Conservation (phyloP, 1,139 yeast genomes). For the Meyerozyma smithsonii region DNA sequence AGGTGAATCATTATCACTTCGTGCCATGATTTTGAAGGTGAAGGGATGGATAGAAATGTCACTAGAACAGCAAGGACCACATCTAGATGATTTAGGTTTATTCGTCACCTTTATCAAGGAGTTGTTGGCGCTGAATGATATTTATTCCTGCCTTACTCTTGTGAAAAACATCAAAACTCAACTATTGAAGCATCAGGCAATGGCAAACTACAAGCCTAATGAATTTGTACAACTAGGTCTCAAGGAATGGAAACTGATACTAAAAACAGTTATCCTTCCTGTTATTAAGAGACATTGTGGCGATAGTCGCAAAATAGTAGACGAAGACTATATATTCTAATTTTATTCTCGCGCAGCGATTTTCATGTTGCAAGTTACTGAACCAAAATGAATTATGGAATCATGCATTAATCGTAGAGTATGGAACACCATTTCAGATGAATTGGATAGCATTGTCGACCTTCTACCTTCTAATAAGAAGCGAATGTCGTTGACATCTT, state of each 20-base stretch:
- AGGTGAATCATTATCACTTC: slow-evolving; percentile 25
- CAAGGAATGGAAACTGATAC: slow-evolving; percentile 8
- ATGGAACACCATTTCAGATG: not conserved
- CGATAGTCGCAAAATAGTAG: not conserved
- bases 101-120: slow-evolving; percentile 26
- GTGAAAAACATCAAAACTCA: slow-evolving; percentile 15
- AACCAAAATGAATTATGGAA: not conserved
- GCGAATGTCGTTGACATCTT: slow-evolving; percentile 43
- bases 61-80: slow-evolving; percentile 49
- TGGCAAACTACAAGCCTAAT: slow-evolving; percentile 8
- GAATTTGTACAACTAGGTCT: slow-evolving; percentile 22
- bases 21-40: slow-evolving; percentile 33
- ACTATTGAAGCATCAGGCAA: slow-evolving; percentile 14
- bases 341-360: not conserved
- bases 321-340: not conserved
- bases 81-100: slow-evolving; percentile 46
- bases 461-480: slow-evolving; percentile 49
- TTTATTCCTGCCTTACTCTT: slow-evolving; percentile 20
- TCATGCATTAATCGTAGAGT: not conserved
- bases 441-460: slow-evolving; percentile 27
- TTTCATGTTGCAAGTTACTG: not conserved
- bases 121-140: slow-evolving; percentile 16
- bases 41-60: slow-evolving; percentile 48
- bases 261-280: not conserved
- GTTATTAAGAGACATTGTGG: not conserved